Conservation (phyloP, 2,329 filamentous ascomycete genomes). For the Orbilia brochopaga region DNA sequence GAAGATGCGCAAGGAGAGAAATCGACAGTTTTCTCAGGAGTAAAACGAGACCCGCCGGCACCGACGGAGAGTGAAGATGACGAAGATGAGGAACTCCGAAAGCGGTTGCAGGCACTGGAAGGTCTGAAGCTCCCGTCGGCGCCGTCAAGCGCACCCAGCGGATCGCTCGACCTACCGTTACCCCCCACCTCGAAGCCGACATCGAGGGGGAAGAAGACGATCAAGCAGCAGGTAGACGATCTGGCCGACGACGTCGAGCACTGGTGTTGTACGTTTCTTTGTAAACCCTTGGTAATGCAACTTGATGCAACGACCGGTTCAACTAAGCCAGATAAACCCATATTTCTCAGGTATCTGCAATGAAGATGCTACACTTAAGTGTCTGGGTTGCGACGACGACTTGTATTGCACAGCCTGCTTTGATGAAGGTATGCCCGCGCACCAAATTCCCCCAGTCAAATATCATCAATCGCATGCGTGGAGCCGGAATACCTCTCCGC, state of each 20-base stretch:
- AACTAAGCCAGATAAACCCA: background rate
- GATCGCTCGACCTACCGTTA: constrained; percentile 25
- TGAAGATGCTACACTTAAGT: constrained; percentile 41
- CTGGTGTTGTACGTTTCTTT: constrained; percentile 45
- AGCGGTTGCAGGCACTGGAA: constrained; percentile 39
- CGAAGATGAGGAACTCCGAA: constrained; percentile 30
- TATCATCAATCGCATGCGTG: no score
- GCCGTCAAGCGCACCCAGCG: constrained; percentile 22
- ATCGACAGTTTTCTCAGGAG: background rate
- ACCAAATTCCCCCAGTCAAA: background rate
- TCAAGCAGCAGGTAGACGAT: constrained; percentile 37
- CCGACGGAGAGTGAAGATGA: background rate
- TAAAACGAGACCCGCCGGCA: constrained; percentile 1
- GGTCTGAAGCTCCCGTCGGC: constrained; percentile 17
- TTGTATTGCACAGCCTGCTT: constrained; percentile 44
- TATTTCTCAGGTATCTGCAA: constrained; percentile 40
- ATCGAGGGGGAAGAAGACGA: constrained; percentile 26
- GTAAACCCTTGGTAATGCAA: background rate
- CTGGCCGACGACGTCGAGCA: constrained; percentile 47
- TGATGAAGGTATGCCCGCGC: constrained; percentile 31
- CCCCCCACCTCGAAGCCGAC: constrained; percentile 34
- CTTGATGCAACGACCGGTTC: background rate
- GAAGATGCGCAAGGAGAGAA: constrained; percentile 14
- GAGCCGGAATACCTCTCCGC: background rate
- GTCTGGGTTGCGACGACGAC: constrained; percentile 42